A percentile compares a stretch with the other conserved stretches of the same genome.
Conservation (phyloP, 371 early-diverging fungal species). For the Choanephora cucurbitarum region DNA sequence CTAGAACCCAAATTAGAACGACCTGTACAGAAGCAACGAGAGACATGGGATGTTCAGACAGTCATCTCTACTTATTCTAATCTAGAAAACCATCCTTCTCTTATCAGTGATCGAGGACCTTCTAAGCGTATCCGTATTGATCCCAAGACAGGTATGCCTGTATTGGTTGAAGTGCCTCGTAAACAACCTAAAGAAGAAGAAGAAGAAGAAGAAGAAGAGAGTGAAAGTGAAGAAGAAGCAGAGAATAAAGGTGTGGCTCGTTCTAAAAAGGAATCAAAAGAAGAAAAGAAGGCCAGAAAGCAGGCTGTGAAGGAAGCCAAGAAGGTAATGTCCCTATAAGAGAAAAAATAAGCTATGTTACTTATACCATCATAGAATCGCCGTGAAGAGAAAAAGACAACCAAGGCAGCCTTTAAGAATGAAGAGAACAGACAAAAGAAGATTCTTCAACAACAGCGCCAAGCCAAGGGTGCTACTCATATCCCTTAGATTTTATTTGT, state of each 20-base stretch:
- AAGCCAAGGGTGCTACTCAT: slow-evolving; percentile 50
- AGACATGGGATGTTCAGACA: slow-evolving; percentile 82
- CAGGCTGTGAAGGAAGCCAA: slow-evolving; percentile 79
- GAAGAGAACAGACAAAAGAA: slow-evolving; percentile 61
- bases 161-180: slow-evolving; percentile 51
- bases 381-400: slow-evolving; percentile 74
- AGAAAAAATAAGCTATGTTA: not conserved
- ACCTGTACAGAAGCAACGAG: slow-evolving; percentile 54
- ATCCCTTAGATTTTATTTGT: slow-evolving; percentile 28
- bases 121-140: slow-evolving; percentile 57
- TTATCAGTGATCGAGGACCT: slow-evolving; percentile 60
- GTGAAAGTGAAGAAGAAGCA: slow-evolving; percentile 45
- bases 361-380: slow-evolving; percentile 45
- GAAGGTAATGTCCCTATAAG: slow-evolving; percentile 39
- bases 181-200: slow-evolving; percentile 31
- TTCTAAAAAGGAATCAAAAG: slow-evolving; percentile 75
- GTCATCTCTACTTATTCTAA: slow-evolving; percentile 83
- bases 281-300: slow-evolving; percentile 90
- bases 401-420: slow-evolving; percentile 70
- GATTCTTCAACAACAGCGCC: slow-evolving; percentile 51
- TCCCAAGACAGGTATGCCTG: slow-evolving; percentile 70
- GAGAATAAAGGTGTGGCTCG: slow-evolving; percentile 65
- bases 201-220: slow-evolving; percentile 36
- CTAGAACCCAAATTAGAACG: slow-evolving; percentile 34
- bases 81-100: slow-evolving; percentile 78